phyloP scores from a whole-genome alignment of 345 rosid genomes.

The Camelina hispida region DNA sequence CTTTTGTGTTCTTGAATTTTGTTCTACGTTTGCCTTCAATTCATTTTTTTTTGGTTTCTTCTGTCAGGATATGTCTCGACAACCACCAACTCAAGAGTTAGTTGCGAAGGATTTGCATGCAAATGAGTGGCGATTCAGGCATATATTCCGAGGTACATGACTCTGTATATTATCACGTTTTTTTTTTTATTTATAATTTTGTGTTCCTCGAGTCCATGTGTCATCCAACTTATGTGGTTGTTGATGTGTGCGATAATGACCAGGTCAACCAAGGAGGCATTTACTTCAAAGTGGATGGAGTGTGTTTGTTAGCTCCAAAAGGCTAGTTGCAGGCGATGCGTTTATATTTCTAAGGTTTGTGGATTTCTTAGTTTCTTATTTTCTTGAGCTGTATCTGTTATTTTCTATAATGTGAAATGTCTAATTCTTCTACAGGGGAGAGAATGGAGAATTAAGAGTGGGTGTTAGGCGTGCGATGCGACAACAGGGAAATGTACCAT shows the following conservation, averaged over 20 bases:
- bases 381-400: background rate
- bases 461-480: constrained; percentile 94
- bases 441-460: constrained; percentile 83
- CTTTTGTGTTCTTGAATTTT: background rate
- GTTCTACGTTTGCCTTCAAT: background rate
- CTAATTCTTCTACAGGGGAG: constrained; percentile 58
- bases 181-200: too few species aligned
- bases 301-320: constrained; percentile 84
- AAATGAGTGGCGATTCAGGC: constrained; percentile 84
- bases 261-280: constrained; percentile 92
- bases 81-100: constrained; percentile 84
- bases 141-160: constrained; percentile 74
- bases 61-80: constrained; percentile 80
- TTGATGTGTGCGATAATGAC: constrained; percentile 30
- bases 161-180: background rate
- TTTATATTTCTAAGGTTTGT: constrained; percentile 83
- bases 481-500: constrained; percentile 72
- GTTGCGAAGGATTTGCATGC: constrained; percentile 81
- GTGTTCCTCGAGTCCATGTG: background rate
- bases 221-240: background rate
- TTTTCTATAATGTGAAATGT: background rate
- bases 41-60: background rate
- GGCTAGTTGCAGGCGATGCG: constrained; percentile 91
- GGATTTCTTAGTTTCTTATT: background rate
- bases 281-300: constrained; percentile 96